These are phyloP conservation scores for Solanum medicagineum DNA, from an alignment of 257 asterid genomes.

Conservation along the genomic window DNA sequence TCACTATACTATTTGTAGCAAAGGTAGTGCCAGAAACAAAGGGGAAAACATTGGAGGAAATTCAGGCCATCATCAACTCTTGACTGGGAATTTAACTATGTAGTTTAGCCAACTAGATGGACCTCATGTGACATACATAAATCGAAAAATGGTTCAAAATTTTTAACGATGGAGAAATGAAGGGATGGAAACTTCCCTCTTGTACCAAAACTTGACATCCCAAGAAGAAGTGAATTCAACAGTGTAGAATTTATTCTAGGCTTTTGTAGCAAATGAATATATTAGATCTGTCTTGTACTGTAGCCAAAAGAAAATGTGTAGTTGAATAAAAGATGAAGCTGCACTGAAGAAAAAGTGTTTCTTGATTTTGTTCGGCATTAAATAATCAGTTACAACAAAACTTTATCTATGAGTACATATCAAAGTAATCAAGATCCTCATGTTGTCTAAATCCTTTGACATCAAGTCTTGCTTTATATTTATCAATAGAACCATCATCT, in stretches of 20 bases:
- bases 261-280: neutral
- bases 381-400: too few relatives aligned
- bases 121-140: neutral
- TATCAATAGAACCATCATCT: too few relatives aligned
- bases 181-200: neutral
- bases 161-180: too few relatives aligned
- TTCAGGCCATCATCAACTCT: conserved; percentile 47
- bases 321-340: neutral
- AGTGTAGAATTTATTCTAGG: neutral
- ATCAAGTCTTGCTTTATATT: too few relatives aligned
- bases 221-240: neutral
- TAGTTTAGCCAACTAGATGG: neutral
- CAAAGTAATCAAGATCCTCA: too few relatives aligned
- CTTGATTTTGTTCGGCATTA: neutral
- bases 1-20: conserved; percentile 49
- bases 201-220: neutral
- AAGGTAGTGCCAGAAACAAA: conserved; percentile 79
- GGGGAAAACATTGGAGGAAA: conserved; percentile 77
- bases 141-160: neutral
- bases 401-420: too few relatives aligned
- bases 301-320: neutral
- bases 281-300: neutral
- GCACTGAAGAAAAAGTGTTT: neutral
- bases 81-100: neutral
- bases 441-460: too few relatives aligned